phyloP scores from a whole-genome alignment of 2,329 filamentous ascomycete genomes.

The Aspergillus transmontanensis region DNA sequence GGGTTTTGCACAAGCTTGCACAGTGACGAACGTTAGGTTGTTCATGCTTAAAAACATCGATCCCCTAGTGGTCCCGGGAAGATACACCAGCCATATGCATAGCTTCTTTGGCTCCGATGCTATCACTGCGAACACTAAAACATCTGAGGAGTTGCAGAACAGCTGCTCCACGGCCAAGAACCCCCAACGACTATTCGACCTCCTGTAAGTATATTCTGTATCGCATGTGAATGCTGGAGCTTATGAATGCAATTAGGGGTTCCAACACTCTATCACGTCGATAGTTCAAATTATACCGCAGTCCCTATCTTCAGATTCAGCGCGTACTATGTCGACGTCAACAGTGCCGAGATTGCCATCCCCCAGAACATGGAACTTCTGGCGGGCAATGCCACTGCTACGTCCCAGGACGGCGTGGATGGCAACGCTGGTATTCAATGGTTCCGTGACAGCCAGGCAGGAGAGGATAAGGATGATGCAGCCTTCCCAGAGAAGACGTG shows the following conservation, averaged over 20 bases:
- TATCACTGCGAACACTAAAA: constrained; percentile 14
- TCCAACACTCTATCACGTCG: constrained; percentile 19
- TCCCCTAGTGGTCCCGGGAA: constrained; percentile 15
- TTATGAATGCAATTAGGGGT: constrained; percentile 13
- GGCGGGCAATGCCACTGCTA: constrained; percentile 18
- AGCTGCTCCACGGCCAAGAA: constrained; percentile 17
- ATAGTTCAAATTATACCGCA: constrained; percentile 16
- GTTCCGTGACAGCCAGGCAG: constrained; percentile 19
- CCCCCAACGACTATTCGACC: constrained; percentile 19
- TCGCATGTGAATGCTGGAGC: too few relatives aligned
- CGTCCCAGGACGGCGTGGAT: constrained; percentile 11
- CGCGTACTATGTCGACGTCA: constrained; percentile 17
- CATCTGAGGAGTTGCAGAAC: constrained; percentile 18
- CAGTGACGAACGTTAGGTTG: constrained; percentile 14
- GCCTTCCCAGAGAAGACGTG: constrained; percentile 18
- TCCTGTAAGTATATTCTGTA: constrained; percentile 12
- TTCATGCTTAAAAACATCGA: constrained; percentile 23
- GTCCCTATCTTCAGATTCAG: constrained; percentile 19
- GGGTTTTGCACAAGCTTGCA: constrained; percentile 18
- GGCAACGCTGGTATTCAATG: constrained; percentile 15
- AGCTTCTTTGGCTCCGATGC: constrained; percentile 22
- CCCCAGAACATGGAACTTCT: constrained; percentile 18
- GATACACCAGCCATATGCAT: constrained; percentile 23
- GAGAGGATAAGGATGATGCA: constrained; percentile 10
- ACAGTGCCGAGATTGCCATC: constrained; percentile 15